Evolutionary conservation across 2,329 filamentous ascomycete genomes (phyloP).

Genomic region (Sclerotinia glacialis): DNA sequence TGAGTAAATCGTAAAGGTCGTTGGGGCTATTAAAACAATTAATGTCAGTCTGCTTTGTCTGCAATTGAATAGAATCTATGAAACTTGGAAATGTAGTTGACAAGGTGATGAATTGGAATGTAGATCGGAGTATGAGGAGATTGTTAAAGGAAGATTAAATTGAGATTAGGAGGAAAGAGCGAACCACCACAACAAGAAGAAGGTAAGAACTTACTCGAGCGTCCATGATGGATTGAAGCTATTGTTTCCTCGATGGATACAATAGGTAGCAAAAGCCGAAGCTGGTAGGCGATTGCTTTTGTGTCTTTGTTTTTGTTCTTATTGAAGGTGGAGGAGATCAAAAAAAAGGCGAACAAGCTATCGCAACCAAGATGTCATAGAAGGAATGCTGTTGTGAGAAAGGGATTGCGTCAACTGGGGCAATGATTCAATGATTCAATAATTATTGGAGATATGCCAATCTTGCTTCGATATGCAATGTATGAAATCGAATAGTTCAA

Average conservation of each 20-base stretch:
- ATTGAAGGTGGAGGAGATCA: not conserved
- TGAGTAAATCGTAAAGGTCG: constrained; percentile 59
- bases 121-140: constrained; percentile 22
- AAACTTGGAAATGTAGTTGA: constrained; percentile 28
- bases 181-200: constrained; percentile 1
- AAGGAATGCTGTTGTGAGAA: not conserved
- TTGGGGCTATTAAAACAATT: constrained; percentile 58
- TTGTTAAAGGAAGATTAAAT: constrained; percentile 12
- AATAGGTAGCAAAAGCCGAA: constrained; percentile 16
- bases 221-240: constrained; percentile 41
- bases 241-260: not conserved
- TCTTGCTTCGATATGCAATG: constrained; percentile 18
- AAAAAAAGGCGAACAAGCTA: constrained; percentile 20
- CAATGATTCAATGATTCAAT: not conserved
- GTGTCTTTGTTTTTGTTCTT: too few relatives aligned
- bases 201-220: constrained; percentile 41
- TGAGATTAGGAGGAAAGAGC: constrained; percentile 3
- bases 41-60: constrained; percentile 31
- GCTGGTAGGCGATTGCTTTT: not conserved
- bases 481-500: constrained; percentile 14
- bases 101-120: constrained; percentile 28
- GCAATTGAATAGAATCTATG: constrained; percentile 20
- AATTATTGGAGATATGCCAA: constrained; percentile 13
- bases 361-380: constrained; percentile 33
- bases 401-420: not conserved